Evolutionary conservation across 495 filamentous ascomycete species (phyloP).

Genomic region (Penicillium bovifimosum): DNA sequence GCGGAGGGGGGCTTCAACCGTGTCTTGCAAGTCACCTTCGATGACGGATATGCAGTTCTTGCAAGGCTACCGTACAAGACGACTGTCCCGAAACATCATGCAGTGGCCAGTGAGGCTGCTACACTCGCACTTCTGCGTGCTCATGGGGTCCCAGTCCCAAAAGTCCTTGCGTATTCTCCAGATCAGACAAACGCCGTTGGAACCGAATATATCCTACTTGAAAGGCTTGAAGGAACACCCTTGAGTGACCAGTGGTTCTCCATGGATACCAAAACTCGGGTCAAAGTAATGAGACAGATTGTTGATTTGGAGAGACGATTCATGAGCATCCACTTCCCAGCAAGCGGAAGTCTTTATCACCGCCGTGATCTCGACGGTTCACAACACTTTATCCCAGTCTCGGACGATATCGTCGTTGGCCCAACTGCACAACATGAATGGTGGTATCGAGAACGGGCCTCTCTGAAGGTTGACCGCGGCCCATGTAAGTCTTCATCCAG

Average conservation of each 20-base stretch:
- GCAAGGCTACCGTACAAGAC: constrained; percentile 24
- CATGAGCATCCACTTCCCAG: constrained; percentile 26
- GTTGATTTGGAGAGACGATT: constrained; percentile 28
- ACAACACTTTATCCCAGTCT: constrained; percentile 11
- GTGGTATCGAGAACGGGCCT: constrained; percentile 27
- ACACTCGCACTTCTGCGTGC: constrained; percentile 28
- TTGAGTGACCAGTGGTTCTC: constrained; percentile 23
- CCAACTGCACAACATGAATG: constrained; percentile 24
- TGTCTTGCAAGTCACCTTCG: constrained; percentile 21
- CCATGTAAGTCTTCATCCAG: constrained; percentile 21
- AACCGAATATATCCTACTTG: constrained; percentile 27
- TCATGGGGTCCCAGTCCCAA: constrained; percentile 26
- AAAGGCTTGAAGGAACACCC: constrained; percentile 19
- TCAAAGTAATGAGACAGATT: constrained; percentile 29
- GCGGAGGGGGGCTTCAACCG: constrained; percentile 34
- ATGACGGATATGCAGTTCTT: constrained; percentile 23
- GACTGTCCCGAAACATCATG: constrained; percentile 23
- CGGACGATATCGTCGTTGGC: constrained; percentile 20
- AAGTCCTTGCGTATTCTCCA: constrained; percentile 17
- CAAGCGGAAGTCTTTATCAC: constrained; percentile 34
- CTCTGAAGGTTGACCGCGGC: constrained; percentile 24
- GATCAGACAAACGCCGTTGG: constrained; percentile 19
- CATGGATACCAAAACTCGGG: constrained; percentile 20
- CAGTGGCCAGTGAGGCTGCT: constrained; percentile 34
- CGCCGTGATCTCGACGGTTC: constrained; percentile 18